These are phyloP conservation scores for Collybia sordida DNA, from an alignment of 768 basidiomycete species.

Conservation along the genomic window DNA sequence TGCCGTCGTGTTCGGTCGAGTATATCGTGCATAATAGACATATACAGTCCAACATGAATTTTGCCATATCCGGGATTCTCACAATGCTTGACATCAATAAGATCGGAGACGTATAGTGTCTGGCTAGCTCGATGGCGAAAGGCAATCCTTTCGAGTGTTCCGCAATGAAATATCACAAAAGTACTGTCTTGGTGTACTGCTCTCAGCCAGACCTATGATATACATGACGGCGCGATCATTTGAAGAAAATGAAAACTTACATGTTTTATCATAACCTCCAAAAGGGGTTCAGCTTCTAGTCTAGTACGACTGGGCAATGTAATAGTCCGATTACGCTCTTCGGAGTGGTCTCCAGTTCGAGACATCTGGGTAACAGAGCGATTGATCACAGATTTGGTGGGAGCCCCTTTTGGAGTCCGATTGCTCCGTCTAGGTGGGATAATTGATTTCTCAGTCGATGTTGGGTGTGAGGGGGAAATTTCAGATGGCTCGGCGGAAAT, in stretches of 20 bases:
- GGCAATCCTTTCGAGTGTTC: constrained; percentile 14
- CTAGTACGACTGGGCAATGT: background rate
- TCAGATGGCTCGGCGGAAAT: background rate
- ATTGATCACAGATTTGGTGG: background rate
- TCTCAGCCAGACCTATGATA: background rate
- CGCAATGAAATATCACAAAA: constrained; percentile 18
- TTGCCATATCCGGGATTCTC: constrained; percentile 12
- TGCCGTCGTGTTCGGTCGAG: constrained; percentile 9
- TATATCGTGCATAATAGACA: constrained; percentile 15
- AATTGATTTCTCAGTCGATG: background rate
- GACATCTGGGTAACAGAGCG: background rate
- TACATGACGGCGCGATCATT: background rate
- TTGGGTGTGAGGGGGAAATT: background rate
- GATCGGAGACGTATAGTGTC: constrained; percentile 16
- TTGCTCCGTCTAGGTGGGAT: background rate
- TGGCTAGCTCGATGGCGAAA: constrained; percentile 17
- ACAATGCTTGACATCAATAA: constrained; percentile 11
- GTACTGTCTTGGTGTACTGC: background rate
- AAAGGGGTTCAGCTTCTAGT: too few species aligned
- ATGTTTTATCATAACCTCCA: background rate
- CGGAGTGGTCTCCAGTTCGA: background rate
- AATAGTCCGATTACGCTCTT: background rate
- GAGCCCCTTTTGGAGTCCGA: background rate
- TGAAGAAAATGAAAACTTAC: background rate
- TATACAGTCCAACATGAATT: constrained; percentile 15